phyloP scores from a whole-genome alignment of 2,329 filamentous ascomycete genomes.

The Rhynchosporium agropyri region DNA sequence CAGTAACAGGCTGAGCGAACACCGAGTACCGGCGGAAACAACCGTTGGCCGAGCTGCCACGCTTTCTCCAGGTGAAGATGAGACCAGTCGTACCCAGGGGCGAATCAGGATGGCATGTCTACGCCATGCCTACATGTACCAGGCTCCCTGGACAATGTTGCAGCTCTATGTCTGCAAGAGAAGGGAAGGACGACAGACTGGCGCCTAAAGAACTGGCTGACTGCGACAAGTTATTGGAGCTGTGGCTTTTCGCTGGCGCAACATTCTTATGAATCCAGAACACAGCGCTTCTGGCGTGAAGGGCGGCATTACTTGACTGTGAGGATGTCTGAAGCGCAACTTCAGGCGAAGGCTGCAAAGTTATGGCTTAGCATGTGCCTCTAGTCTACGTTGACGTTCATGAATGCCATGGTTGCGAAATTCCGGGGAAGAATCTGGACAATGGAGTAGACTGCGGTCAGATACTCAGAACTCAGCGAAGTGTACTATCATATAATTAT shows the following conservation, averaged over 20 bases:
- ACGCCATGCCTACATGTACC: neutral
- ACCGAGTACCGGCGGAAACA: constrained; percentile 9
- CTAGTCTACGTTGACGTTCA: neutral
- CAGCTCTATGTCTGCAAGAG: neutral
- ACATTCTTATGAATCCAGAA: neutral
- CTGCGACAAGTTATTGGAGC: neutral
- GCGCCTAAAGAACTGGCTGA: constrained; percentile 3
- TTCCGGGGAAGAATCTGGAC: neutral
- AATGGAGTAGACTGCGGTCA: too few species aligned
- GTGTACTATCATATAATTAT: too few species aligned
- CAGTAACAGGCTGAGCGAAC: constrained; percentile 26
- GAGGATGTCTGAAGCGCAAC: neutral
- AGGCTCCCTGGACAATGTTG: neutral
- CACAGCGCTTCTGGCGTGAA: constrained; percentile 13
- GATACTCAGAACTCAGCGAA: too few species aligned
- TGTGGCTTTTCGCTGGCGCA: neutral
- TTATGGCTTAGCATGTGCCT: neutral
- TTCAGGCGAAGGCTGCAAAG: neutral
- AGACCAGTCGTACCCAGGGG: constrained; percentile 11
- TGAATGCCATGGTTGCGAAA: neutral
- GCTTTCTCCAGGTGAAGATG: too few species aligned
- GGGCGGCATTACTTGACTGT: neutral
- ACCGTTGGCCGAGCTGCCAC: neutral
- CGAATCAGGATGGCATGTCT: neutral
- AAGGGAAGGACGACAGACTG: constrained; percentile 1